Evolutionary conservation across 1,139 yeast species (phyloP), one percentile per base, ranked within the genome.

Genomic region (Pichia sp.): DNA sequence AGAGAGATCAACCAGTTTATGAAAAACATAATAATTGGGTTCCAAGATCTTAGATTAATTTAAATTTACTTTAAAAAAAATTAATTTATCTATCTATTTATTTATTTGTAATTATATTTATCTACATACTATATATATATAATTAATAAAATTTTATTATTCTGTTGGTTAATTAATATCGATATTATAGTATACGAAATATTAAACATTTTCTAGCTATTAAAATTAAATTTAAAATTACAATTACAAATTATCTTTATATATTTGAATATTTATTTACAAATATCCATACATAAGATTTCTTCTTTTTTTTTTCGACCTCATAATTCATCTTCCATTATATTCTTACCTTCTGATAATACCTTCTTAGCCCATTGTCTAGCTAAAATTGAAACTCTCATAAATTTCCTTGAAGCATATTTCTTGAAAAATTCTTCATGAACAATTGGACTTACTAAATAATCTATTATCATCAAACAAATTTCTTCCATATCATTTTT

Each of bases 401-500:
- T 82, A 62, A 84, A 89, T 61, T 87, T 82, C 61, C 92, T 80
- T 35, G 94, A 80, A 38, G 96, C 95, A 63, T 92, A 92, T 67
- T 92, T 92, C 63, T 87, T 87, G 70, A 87, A 90, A 59, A 90
- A 87, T 60, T 89, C 96, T 60, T 89, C 96, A 63, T 90, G 96
- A 48, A 78, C 81, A 39, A 87, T 87, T n/a, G 96, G 95, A 39
- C 82, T 74, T 37, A 82, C 78, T 54, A 92, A 71, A 63, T 86
- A 90, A 60, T 83, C 87, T 62, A 86, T 74, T 56, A 90, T 78
- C 68, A 83, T 71, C 52, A 79, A 81, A 44, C 86, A 78, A 49
- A 87, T 81, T 35, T 83, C 83, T 54, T 73, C 73, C 68, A 92
- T 69, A 55, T 85, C 89, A 30, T 71, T 74, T 49, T 81, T 82